phyloP scores from a whole-genome alignment of 2,329 filamentous ascomycete species.

The Fusarium tjaetaba region DNA sequence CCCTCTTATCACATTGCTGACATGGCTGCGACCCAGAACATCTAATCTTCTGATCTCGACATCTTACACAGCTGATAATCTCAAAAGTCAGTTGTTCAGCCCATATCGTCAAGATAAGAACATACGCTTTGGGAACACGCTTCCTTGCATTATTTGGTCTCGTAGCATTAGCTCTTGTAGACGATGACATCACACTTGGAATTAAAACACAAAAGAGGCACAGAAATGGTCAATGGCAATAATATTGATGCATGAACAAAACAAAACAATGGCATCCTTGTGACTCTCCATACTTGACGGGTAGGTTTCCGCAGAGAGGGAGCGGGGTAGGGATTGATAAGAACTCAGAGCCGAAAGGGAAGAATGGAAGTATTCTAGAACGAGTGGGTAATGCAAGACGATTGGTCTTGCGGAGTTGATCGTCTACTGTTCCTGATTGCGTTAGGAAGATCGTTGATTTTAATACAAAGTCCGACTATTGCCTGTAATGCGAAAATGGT shows the following conservation, averaged over 20 bases:
- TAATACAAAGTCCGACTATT: not conserved
- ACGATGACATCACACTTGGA: conserved; percentile 12
- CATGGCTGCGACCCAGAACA: conserved; percentile 29
- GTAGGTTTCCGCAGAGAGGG: not conserved
- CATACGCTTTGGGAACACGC: conserved; percentile 31
- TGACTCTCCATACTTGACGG: not conserved
- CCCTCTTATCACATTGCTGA: conserved; percentile 31
- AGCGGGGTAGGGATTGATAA: conserved; percentile 23
- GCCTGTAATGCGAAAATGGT: not conserved
- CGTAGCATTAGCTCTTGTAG: not conserved
- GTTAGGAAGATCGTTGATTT: conserved; percentile 8
- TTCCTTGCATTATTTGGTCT: conserved; percentile 25
- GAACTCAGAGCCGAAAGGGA: not conserved
- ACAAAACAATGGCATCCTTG: not conserved
- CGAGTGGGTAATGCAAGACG: conserved; percentile 6
- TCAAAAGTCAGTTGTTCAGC: not conserved
- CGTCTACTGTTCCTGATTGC: conserved; percentile 29
- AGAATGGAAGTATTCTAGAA: conserved; percentile 18
- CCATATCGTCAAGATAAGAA: not conserved
- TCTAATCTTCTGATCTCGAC: conserved; percentile 34
- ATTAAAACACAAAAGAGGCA: not conserved
- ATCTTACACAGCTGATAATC: conserved; percentile 26
- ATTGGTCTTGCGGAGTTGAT: conserved; percentile 21
- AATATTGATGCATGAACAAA: conserved; percentile 8
- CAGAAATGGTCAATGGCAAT: not conserved